Base-by-base conservation (phyloP, 2,329 filamentous ascomycete species). In the Pleoardoris graminearum region DNA sequence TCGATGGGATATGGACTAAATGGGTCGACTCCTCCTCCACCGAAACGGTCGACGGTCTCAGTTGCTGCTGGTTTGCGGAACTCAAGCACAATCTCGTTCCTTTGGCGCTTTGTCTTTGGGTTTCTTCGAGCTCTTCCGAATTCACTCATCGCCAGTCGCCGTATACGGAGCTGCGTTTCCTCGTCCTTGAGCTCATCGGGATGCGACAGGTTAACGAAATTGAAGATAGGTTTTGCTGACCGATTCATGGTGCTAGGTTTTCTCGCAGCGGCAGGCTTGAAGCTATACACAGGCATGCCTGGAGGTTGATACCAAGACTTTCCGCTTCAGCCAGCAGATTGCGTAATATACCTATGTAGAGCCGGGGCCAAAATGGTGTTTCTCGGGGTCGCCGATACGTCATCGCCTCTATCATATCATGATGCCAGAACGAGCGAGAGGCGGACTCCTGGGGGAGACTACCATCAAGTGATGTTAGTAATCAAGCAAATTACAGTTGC, bases 71-170 rank as follows among this genome's bases (percentile, higher is more conserved):
- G 50, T 7, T 57, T 49, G 12, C 58, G 60, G 33, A 69, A 58
- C 29, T 70, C 59, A 0, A 69, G 59, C 10, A 68, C 38, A n/a
- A 69, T 57, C 41, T 70, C 59, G 30, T 63, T 67, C 22, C 62
- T 60, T 19, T 50, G 61, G 10, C 59, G 60, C 36, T 59, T 63
- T 2, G 63, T 66, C 41, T 63, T 70, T 16, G 66, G 62, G 46
- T 65, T 69, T 29, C 63, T 54, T 19, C 64, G 54, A 21, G 61
- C 57, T 44, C 58, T 63, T n/a, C 65, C 66, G 17, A 70, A 62
- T 53, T 70, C 65, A 11, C 59, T 65, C 67, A 70, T 70, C 1
- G 67, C 67, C n/a, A 69, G 57, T n/a, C 63, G 59, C 4, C 67
- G 63, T 29, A 70, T 70, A 2, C 65, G 63, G 32, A 65, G 59